Conservation (phyloP, 176 grass and related monocot genomes). For the Oryza meridionalis region DNA sequence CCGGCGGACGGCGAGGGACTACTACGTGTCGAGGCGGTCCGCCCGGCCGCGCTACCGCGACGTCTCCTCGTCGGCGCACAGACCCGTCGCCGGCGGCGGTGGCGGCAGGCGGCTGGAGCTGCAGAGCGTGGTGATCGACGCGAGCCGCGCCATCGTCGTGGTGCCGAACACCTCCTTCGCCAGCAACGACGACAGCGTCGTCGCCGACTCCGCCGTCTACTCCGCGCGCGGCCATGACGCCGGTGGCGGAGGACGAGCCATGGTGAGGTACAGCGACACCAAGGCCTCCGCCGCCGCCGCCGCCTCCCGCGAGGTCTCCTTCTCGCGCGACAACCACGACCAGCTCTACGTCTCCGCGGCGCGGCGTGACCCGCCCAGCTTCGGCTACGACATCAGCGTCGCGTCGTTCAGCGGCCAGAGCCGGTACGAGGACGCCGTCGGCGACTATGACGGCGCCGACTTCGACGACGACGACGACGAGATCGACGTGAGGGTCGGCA, state of each 20-base stretch:
- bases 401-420: conserved; percentile 31
- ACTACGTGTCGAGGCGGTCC: conserved; percentile 45
- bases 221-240: neutral
- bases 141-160: conserved; percentile 32
- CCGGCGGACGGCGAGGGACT: conserved; percentile 61
- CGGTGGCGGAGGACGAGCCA: neutral
- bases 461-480: conserved; percentile 38
- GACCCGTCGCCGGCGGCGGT: neutral
- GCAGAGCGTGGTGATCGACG: conserved; percentile 49
- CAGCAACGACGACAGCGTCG: conserved; percentile 38
- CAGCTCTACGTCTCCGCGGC: conserved; percentile 42
- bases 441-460: neutral
- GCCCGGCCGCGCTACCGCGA: neutral
- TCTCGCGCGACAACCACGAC: conserved; percentile 57
- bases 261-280: conserved; percentile 23
- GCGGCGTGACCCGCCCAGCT: conserved; percentile 23
- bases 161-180: conserved; percentile 46
- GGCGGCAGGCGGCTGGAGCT: conserved; percentile 59
- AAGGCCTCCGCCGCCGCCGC: neutral
- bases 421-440: neutral
- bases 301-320: conserved; percentile 46
- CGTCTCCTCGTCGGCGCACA: conserved; percentile 25
- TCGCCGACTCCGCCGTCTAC: neutral
- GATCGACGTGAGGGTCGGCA: conserved; percentile 41
- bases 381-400: conserved; percentile 41